phyloP scores from a whole-genome alignment of 108 stramenopile species.

The Cyclotella sp. region DNA sequence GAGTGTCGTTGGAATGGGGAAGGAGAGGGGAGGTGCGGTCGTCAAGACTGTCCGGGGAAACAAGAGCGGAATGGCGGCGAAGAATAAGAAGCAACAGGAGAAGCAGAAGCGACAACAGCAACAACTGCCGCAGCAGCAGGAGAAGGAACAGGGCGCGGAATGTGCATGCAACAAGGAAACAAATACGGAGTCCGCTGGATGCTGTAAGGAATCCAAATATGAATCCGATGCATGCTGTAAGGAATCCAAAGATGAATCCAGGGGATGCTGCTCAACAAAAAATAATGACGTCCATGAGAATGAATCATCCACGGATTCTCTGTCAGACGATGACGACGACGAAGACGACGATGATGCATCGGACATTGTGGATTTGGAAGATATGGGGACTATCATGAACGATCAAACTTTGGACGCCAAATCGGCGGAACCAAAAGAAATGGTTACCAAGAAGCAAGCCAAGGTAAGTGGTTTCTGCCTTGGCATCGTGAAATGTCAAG shows the following conservation, averaged over 20 bases:
- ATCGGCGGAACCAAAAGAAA: slow-evolving; percentile 67
- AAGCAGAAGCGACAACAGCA: too few species aligned
- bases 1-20: slow-evolving; percentile 6
- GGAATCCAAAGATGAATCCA: background rate
- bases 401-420: slow-evolving; percentile 28
- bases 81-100: background rate
- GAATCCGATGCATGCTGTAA: background rate
- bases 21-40: background rate
- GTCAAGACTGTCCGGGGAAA: background rate
- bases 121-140: slow-evolving; percentile 2
- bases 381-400: slow-evolving; percentile 82
- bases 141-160: slow-evolving; percentile 9
- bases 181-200: background rate
- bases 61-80: background rate
- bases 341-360: slow-evolving; percentile 56
- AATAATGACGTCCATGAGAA: slow-evolving; percentile 52
- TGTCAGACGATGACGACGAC: slow-evolving; percentile 56
- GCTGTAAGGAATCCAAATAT: background rate
- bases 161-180: slow-evolving; percentile 23
- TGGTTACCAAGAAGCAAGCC: slow-evolving; percentile 95
- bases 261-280: slow-evolving; percentile 21
- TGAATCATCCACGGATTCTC: slow-evolving; percentile 39
- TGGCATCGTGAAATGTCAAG: background rate
- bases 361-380: slow-evolving; percentile 92
- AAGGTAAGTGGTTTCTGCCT: slow-evolving; percentile 4